Base-by-base conservation (phyloP, 106 monocot genomes). In the Platanthera zijinensis region DNA sequence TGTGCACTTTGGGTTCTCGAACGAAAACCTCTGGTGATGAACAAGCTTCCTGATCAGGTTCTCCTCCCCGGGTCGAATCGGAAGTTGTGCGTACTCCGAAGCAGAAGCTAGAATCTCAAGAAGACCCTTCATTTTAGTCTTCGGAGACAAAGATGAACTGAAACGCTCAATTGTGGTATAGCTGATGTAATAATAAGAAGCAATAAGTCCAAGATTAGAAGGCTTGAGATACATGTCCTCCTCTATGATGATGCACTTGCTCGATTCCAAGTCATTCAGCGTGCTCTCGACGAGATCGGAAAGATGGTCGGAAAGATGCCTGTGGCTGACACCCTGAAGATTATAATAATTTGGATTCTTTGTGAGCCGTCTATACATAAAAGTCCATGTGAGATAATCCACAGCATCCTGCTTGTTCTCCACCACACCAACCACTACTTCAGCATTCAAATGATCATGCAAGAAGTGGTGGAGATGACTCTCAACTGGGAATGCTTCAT, bases 341-440 rank as follows among this genome's bases (percentile, higher is more conserved):
- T 99, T 99, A 73, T 99, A 94, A 78, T 92, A 92, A 64, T 86
- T 89, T 47, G 96, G 94, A 80, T 99, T 99, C 82, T 99, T 94
- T 11, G 89, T 87, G 39, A 99, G 82, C 82, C 99, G 82, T 61
- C 99, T 74, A 50, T 94, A 99, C 99, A 94, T 99, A 74, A 99
- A 99, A 50, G 92, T 99, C 99, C 99, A 99, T 17, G 99, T 99
- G 77, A 99, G 89, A 76, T 94, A 99, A 82, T 99, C 94, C 19
- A 99, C 99, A n/a, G 94, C 99, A 78, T 94, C 92, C 78, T 99
- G 99, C 80, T 99, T 99, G 57, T 87, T 99, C 78, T 92, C 90
- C 19, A 87, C 71, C 45, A 88, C 86, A 51, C 88, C 94, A 68
- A 87, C 94, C 7, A 92, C 99, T 22, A 99, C 78, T 80, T 99